phyloP scores from a whole-genome alignment of 371 early-diverging fungal genomes.

The Dichotomocladium elegans region DNA sequence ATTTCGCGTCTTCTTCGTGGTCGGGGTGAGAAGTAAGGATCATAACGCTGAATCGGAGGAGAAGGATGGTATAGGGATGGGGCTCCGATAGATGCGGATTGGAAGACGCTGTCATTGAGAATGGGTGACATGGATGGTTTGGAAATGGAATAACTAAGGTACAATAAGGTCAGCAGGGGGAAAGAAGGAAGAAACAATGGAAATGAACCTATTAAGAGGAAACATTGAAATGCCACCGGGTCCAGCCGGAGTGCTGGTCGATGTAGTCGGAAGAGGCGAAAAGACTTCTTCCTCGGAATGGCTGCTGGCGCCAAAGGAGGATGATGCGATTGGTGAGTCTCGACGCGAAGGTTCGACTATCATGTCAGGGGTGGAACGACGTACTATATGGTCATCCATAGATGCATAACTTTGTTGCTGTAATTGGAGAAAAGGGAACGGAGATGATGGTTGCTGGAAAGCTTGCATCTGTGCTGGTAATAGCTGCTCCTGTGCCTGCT shows the following conservation, averaged over 20 bases:
- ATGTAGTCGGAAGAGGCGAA: background rate
- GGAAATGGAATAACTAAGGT: background rate
- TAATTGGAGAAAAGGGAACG: too few relatives aligned
- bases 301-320: background rate
- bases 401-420: too few relatives aligned
- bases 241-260: background rate
- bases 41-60: constrained; percentile 9
- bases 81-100: background rate
- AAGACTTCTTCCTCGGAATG: background rate
- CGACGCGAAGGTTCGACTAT: too few relatives aligned
- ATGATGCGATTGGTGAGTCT: background rate
- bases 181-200: background rate
- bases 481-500: too few relatives aligned
- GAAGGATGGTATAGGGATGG: background rate
- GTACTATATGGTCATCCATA: too few relatives aligned
- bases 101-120: background rate
- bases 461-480: too few relatives aligned
- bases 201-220: background rate
- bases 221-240: background rate
- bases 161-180: background rate
- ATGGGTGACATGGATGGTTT: background rate
- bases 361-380: background rate
- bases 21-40: constrained; percentile 20
- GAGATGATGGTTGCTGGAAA: too few relatives aligned
- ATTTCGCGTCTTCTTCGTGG: constrained; percentile 59